These are phyloP conservation scores for Candida labiduridarum DNA, from an alignment of 1,139 yeast species.

Conservation along the genomic window DNA sequence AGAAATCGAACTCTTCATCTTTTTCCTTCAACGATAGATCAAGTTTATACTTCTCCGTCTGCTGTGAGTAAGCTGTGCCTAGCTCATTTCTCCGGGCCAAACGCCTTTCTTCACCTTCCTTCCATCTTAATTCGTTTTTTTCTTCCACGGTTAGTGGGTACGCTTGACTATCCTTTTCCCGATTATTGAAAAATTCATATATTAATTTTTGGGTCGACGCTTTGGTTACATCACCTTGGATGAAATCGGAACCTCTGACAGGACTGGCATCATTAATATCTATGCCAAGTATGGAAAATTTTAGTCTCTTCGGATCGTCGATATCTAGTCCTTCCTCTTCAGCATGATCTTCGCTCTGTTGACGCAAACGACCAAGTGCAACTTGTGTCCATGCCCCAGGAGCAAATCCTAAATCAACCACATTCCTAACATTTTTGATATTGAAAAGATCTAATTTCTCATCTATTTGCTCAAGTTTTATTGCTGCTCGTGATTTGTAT, in stretches of 20 bases:
- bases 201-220: conserved; percentile 36
- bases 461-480: conserved; percentile 74
- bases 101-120: not conserved
- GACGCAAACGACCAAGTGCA: conserved; percentile 27
- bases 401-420: conserved; percentile 70
- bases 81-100: no score
- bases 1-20: no score
- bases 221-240: conserved; percentile 46
- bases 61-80: no score
- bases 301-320: conserved; percentile 10
- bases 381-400: conserved; percentile 57
- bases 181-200: conserved; percentile 20
- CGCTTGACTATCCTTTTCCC: not conserved
- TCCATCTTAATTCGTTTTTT: not conserved
- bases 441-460: conserved; percentile 61
- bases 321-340: conserved; percentile 11
- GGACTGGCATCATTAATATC: conserved; percentile 43
- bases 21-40: no score
- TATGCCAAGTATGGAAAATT: conserved; percentile 38
- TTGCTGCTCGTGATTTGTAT: conserved; percentile 87
- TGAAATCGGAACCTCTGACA: conserved; percentile 41
- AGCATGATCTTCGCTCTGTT: no score
- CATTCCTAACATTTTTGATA: conserved; percentile 44
- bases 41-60: no score
- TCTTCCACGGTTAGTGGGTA: not conserved